Evolutionary conservation across 306 rosid species (phyloP).

Genomic region (Dicorynia guianensis): DNA sequence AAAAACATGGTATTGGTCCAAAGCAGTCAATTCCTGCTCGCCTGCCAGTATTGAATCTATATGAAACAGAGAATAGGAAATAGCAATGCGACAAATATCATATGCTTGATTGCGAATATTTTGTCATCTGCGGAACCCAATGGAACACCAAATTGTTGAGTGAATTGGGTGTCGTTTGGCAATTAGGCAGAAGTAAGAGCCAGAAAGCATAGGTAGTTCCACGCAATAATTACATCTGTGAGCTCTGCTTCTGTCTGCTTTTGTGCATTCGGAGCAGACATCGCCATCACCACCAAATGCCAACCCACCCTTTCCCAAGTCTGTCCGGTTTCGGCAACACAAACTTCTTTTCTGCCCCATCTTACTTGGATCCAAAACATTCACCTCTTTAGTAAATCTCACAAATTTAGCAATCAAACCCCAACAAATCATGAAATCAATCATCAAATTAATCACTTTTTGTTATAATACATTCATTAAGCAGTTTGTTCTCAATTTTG

Average conservation of each 20-base stretch:
- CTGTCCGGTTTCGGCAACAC: neutral
- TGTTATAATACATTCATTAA: neutral
- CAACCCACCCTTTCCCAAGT: neutral
- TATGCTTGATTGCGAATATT: too few relatives aligned
- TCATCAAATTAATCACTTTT: neutral
- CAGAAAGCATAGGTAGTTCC: constrained; percentile 5
- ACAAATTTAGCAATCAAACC: neutral
- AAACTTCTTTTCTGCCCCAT: neutral
- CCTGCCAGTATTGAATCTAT: neutral
- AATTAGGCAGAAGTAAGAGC: neutral
- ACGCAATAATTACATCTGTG: constrained; percentile 28
- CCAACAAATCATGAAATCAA: neutral
- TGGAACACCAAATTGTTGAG: neutral
- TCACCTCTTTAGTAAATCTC: neutral
- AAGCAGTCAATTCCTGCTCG: too few relatives aligned
- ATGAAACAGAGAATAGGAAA: neutral
- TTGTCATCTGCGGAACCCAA: neutral
- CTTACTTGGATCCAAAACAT: neutral
- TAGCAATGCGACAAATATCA: constrained; percentile 33
- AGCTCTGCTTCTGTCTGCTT: constrained; percentile 31
- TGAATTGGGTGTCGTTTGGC: constrained; percentile 24
- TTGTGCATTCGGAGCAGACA: constrained; percentile 24
- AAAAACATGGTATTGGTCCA: neutral
- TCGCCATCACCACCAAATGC: neutral
- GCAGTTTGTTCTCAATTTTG: neutral